phyloP scores from a whole-genome alignment of 306 rosid species.

The Malus sylvestris region DNA sequence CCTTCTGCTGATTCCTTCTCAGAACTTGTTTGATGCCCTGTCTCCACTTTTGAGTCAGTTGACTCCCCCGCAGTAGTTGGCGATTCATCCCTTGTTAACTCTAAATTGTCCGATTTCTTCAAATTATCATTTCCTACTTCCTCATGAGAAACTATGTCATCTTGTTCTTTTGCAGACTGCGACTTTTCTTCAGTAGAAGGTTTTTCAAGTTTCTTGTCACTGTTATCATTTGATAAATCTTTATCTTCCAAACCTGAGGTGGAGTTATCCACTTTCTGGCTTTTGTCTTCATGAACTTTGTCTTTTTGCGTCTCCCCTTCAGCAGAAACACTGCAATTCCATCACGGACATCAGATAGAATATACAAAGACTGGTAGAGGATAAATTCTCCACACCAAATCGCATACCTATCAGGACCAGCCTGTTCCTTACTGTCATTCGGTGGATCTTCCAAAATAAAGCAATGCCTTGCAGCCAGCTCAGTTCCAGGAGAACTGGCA shows the following conservation, averaged over 20 bases:
- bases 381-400: constrained; percentile 19
- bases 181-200: constrained; percentile 36
- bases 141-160: constrained; percentile 15
- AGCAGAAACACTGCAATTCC: constrained; percentile 31
- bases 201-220: constrained; percentile 28
- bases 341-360: constrained; percentile 21
- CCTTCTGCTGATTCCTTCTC: constrained; percentile 31
- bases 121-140: constrained; percentile 26
- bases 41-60: constrained; percentile 37
- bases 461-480: constrained; percentile 73
- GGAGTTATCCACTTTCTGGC: constrained; percentile 35
- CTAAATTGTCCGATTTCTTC: constrained; percentile 35
- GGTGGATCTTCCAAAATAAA: constrained; percentile 75
- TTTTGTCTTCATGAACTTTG: constrained; percentile 21
- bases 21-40: constrained; percentile 34
- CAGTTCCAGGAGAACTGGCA: constrained; percentile 54
- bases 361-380: constrained; percentile 10
- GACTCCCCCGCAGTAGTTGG: constrained; percentile 26
- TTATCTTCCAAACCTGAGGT: constrained; percentile 25
- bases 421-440: constrained; percentile 42
- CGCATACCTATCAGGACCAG: constrained; percentile 50
- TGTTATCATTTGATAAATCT: constrained; percentile 28
- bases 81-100: constrained; percentile 31
- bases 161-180: constrained; percentile 35
- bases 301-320: constrained; percentile 38